Percentiles rank a stretch among this genome's conserved stretches.
Evolutionary conservation across 2,329 filamentous ascomycete species (phyloP).

Genomic region (Cryphonectria carpinicola): DNA sequence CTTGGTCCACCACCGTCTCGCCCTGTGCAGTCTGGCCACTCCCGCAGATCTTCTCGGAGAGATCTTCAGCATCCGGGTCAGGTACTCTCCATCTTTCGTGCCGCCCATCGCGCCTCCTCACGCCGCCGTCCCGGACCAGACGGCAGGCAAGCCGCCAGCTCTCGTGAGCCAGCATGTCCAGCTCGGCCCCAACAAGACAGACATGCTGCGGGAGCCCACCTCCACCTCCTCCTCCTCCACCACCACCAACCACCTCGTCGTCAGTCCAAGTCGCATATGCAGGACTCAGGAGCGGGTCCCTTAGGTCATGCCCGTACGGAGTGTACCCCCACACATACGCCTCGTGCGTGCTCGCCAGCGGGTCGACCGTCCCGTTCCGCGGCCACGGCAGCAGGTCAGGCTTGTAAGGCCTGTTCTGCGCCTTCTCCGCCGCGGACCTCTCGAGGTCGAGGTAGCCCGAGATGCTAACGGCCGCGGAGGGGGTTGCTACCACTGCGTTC

Average conservation of each 20-base stretch:
- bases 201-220: constrained; percentile 44
- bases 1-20: constrained; percentile 30
- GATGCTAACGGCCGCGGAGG: constrained; percentile 45
- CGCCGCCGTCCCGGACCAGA: constrained; percentile 37
- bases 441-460: constrained; percentile 51
- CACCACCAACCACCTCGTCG: background rate
- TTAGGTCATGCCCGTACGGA: constrained; percentile 37
- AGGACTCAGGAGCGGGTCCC: constrained; percentile 48
- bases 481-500: constrained; percentile 21
- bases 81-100: constrained; percentile 36
- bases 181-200: constrained; percentile 49
- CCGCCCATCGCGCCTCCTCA: constrained; percentile 34
- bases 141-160: constrained; percentile 43
- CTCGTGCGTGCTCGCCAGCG: constrained; percentile 34
- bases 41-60: constrained; percentile 18
- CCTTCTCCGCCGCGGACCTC: constrained; percentile 37
- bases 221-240: background rate
- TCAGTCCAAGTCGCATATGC: constrained; percentile 33
- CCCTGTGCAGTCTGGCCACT: constrained; percentile 31
- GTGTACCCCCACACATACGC: constrained; percentile 50
- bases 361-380: constrained; percentile 35
- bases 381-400: constrained; percentile 35
- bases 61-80: constrained; percentile 24
- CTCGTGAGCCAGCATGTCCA: constrained; percentile 51
- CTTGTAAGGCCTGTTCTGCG: constrained; percentile 42